Evolutionary conservation across 345 rosid genomes (phyloP), one percentile per base, ranked within the genome.

Genomic region (Eucalyptus melliodora): DNA sequence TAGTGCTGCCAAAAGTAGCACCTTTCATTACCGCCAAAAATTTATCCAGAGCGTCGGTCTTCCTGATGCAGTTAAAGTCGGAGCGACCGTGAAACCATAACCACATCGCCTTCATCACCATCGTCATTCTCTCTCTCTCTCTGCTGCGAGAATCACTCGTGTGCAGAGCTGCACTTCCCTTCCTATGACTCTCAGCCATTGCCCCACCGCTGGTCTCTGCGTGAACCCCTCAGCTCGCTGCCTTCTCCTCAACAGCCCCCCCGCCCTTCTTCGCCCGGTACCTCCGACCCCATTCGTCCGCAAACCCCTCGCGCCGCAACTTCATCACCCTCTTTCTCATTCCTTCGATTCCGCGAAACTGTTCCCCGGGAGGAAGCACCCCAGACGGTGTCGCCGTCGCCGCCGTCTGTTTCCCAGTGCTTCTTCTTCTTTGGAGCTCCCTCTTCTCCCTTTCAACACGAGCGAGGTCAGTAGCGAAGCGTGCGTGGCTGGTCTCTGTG

Each of bases 371-470:
- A 21, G 9, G 27, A 77, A 21, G 47, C 83, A 9, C 83, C 83
- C 9, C 15, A 3, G 83, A 3, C 83, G 83, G 83, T 12, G 83
- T 77, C 45, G 62, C 6, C 82, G 55, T 40, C 89, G 91, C 27
- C 53, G 86, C 31, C 88, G 60, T 49, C 90, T 92, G 40, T 51
- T 89, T 65, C 88, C 88, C 26, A 88, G 17, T 9, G 93, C 92
- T 6, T 90, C 34, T 72, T 90, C 83, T 77, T 37, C 83, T 77
- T 89, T 95, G 5, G 91, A 92, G 80, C 94, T 95, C 86, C 97
- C 96, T 2, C 95, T 95, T 88, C 96, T 95, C 86, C 96, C 97
- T 40, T 95, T 95, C 90, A 92, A 90, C 86, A 87, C 89, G 91
- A 93, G 91, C 90, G 96, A 95, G 92, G 96, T 93, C 82, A 88